These are phyloP conservation scores for Noccaea caerulescens DNA, from an alignment of 345 rosid species.

Conservation along the genomic window DNA sequence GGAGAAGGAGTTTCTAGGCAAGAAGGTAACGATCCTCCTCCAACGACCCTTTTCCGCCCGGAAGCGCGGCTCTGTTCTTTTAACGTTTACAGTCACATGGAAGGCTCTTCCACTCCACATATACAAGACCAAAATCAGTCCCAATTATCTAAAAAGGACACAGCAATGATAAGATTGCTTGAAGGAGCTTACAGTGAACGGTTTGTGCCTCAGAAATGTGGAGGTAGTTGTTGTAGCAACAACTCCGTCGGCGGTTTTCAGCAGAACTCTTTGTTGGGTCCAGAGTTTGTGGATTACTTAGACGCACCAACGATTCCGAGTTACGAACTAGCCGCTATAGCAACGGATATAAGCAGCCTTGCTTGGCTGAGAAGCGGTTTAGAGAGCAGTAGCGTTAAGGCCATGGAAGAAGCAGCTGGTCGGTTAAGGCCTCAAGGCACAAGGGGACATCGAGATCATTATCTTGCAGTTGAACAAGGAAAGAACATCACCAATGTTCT, in stretches of 20 bases:
- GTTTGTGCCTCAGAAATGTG: constrained; percentile 70
- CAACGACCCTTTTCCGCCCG: constrained; percentile 67
- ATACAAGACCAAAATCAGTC: constrained; percentile 43
- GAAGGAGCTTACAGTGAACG: constrained; percentile 59
- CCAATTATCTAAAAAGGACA: constrained; percentile 52
- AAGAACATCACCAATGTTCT: constrained; percentile 44
- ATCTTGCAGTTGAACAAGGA: constrained; percentile 49
- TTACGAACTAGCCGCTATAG: constrained; percentile 77
- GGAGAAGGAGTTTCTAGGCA: constrained; percentile 42
- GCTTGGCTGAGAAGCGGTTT: constrained; percentile 90
- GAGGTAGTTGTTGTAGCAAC: constrained; percentile 66
- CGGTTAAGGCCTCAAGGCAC: constrained; percentile 47
- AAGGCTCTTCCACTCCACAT: constrained; percentile 47
- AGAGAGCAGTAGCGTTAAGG: constrained; percentile 56
- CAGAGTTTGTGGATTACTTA: constrained; percentile 71
- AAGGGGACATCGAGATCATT: constrained; percentile 43
- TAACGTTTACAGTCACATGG: constrained; percentile 46
- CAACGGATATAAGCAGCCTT: constrained; percentile 75
- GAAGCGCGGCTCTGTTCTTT: constrained; percentile 71
- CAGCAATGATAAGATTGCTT: constrained; percentile 58
- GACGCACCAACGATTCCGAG: constrained; percentile 66
- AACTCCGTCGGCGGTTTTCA: constrained; percentile 32
- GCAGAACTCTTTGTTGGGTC: constrained; percentile 67
- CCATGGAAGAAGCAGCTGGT: constrained; percentile 53
- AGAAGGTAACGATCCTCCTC: constrained; percentile 50